Evolutionary conservation across 2,329 filamentous ascomycete genomes (phyloP).

Genomic region (Onygenales sp.): DNA sequence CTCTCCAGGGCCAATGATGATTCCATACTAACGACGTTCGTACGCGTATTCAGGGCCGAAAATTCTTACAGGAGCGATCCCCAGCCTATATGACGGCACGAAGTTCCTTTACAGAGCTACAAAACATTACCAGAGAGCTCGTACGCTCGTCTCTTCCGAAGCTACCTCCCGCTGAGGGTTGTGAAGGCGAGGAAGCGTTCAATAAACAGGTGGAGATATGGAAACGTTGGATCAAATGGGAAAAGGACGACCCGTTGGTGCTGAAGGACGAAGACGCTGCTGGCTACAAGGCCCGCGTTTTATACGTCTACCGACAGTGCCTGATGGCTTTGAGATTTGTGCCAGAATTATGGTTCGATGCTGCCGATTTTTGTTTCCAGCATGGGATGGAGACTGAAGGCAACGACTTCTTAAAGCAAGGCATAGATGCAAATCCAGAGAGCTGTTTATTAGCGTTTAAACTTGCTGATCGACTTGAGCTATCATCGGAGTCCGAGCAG

Average conservation of each 20-base stretch:
- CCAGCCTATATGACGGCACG: slow-evolving; percentile 94
- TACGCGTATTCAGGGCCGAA: slow-evolving; percentile 57
- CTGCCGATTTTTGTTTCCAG: slow-evolving; percentile 82
- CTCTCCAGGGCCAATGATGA: neutral
- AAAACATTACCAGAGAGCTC: slow-evolving; percentile 72
- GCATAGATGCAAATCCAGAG: slow-evolving; percentile 83
- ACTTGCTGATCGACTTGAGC: slow-evolving; percentile 78
- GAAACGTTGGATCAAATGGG: slow-evolving; percentile 92
- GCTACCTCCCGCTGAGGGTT: slow-evolving; percentile 74
- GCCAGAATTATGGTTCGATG: slow-evolving; percentile 93
- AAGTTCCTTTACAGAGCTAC: slow-evolving; percentile 79
- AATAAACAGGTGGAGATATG: slow-evolving; percentile 75
- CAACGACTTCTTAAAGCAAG: slow-evolving; percentile 68
- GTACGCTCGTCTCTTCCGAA: slow-evolving; percentile 68
- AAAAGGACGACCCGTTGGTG: slow-evolving; percentile 84
- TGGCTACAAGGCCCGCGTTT: slow-evolving; percentile 64
- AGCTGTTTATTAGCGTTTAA: slow-evolving; percentile 85
- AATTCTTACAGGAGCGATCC: slow-evolving; percentile 87
- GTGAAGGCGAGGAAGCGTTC: slow-evolving; percentile 79
- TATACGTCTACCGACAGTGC: slow-evolving; percentile 90
- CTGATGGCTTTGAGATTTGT: slow-evolving; percentile 90
- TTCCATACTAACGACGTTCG: slow-evolving; percentile 6
- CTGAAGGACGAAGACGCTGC: slow-evolving; percentile 71
- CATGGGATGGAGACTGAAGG: slow-evolving; percentile 65
- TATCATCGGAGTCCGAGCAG: slow-evolving; percentile 66